phyloP scores from a whole-genome alignment of 495 filamentous ascomycete genomes.

The Lentithecium fluviatile region DNA sequence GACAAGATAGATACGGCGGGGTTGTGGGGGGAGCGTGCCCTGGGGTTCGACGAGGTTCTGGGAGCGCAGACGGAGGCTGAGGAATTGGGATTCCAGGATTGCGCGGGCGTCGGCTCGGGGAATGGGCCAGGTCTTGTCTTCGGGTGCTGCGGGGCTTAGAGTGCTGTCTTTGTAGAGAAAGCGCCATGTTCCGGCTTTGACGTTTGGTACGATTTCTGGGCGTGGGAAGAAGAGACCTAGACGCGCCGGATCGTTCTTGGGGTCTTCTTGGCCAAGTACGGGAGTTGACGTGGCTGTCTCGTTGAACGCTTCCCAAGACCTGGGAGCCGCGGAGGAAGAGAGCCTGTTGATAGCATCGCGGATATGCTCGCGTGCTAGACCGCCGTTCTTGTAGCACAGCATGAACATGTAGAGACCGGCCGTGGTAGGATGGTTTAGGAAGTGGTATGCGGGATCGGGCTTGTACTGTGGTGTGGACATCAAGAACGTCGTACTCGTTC shows the following conservation, averaged over 20 bases:
- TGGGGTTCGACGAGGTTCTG: constrained; percentile 62
- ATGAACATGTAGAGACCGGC: constrained; percentile 74
- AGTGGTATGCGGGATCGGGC: constrained; percentile 69
- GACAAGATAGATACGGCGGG: constrained; percentile 86
- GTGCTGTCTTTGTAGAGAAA: constrained; percentile 59
- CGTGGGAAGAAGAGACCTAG: constrained; percentile 91
- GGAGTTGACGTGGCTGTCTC: constrained; percentile 59
- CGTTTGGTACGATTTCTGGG: constrained; percentile 93
- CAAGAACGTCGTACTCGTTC: constrained; percentile 93
- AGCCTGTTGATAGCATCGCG: constrained; percentile 65
- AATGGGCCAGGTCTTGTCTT: constrained; percentile 52
- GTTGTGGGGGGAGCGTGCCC: constrained; percentile 72
- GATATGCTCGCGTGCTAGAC: constrained; percentile 83
- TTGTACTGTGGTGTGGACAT: constrained; percentile 91
- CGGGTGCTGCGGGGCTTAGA: constrained; percentile 4
- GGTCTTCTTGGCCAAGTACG: constrained; percentile 59
- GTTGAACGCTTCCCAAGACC: constrained; percentile 79
- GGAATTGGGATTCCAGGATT: constrained; percentile 91
- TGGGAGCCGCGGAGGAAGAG: constrained; percentile 46
- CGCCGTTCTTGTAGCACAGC: constrained; percentile 99
- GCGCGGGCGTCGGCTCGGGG: constrained; percentile 71
- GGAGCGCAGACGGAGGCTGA: constrained; percentile 83
- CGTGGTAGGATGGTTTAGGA: constrained; percentile 50
- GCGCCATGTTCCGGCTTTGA: constrained; percentile 77
- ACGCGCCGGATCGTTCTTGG: constrained; percentile 61